These are phyloP conservation scores for Phytophthora melonis DNA, from an alignment of 352 stramenopile genomes.

Conservation along the genomic window DNA sequence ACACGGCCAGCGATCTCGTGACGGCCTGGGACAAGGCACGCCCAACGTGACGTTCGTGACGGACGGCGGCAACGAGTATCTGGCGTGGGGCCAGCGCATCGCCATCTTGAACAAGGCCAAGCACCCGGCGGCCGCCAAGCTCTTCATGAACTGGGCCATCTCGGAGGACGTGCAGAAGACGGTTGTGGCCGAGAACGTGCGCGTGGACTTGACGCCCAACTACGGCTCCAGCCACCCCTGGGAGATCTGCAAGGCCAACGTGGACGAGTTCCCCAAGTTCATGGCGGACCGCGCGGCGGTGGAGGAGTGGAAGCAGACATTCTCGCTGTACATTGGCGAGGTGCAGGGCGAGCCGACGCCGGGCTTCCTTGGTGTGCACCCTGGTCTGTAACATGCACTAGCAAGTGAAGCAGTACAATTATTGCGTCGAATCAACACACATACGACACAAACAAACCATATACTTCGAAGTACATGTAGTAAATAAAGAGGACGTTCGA, in stretches of 20 bases:
- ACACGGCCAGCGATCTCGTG: slow-evolving; percentile 40
- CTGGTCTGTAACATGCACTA: slow-evolving; percentile 28
- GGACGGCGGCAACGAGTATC: slow-evolving; percentile 44
- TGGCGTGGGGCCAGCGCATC: slow-evolving; percentile 62
- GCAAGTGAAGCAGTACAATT: background rate
- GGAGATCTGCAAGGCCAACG: slow-evolving; percentile 45
- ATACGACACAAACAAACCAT: background rate
- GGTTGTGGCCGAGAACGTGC: slow-evolving; percentile 36
- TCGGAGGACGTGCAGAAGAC: slow-evolving; percentile 47
- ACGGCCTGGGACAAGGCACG: slow-evolving; percentile 21
- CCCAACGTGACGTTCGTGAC: slow-evolving; percentile 32
- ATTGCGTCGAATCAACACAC: background rate
- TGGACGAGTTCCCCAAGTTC: slow-evolving; percentile 49
- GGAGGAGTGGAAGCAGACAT: slow-evolving; percentile 52
- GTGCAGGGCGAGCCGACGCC: slow-evolving; percentile 52
- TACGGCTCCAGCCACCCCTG: slow-evolving; percentile 41
- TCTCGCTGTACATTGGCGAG: slow-evolving; percentile 67
- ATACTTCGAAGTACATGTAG: too few relatives aligned
- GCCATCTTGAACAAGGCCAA: slow-evolving; percentile 58
- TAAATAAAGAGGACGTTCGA: background rate
- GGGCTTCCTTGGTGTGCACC: slow-evolving; percentile 50
- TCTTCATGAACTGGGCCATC: slow-evolving; percentile 67
- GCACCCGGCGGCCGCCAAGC: slow-evolving; percentile 58
- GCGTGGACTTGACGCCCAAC: slow-evolving; percentile 48
- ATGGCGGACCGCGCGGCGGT: slow-evolving; percentile 59